phyloP scores from a whole-genome alignment of 1,139 yeast genomes.

The Wickerhamomyces sp. region DNA sequence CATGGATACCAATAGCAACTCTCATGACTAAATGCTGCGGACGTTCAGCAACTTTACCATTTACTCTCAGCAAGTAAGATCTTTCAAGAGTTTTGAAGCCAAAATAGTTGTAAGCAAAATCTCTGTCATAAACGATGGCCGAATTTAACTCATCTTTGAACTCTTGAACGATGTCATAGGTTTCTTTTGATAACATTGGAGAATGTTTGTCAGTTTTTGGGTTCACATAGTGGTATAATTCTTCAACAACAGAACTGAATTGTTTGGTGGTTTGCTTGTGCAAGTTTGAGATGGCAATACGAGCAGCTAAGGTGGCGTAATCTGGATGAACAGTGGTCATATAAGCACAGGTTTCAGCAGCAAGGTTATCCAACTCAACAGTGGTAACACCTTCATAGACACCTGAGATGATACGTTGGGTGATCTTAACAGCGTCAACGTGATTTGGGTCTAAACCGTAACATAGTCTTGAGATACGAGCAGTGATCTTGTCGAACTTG shows the following conservation, averaged over 20 bases:
- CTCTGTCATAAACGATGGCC: slow-evolving; percentile 80
- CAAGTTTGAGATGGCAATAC: slow-evolving; percentile 91
- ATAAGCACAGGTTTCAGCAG: slow-evolving; percentile 97
- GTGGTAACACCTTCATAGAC: slow-evolving; percentile 96
- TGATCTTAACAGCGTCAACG: slow-evolving; percentile 84
- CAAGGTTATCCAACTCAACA: slow-evolving; percentile 87
- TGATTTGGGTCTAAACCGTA: slow-evolving; percentile 80
- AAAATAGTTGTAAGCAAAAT: slow-evolving; percentile 75
- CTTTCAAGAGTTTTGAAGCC: slow-evolving; percentile 87
- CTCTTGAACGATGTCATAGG: slow-evolving; percentile 56
- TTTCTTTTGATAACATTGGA: slow-evolving; percentile 77
- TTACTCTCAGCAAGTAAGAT: slow-evolving; percentile 66
- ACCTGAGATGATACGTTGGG: slow-evolving; percentile 85
- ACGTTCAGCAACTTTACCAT: slow-evolving; percentile 78
- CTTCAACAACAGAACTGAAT: slow-evolving; percentile 72
- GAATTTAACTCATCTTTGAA: slow-evolving; percentile 71
- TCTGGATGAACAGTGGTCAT: slow-evolving; percentile 98
- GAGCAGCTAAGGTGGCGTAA: slow-evolving; percentile 91
- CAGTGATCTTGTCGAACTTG: slow-evolving; percentile 71
- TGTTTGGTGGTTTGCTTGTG: slow-evolving; percentile 94
- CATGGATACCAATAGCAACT: slow-evolving; percentile 86
- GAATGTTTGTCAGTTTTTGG: slow-evolving; percentile 68
- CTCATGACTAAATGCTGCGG: slow-evolving; percentile 91
- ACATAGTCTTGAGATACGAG: slow-evolving; percentile 62
- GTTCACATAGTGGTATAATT: slow-evolving; percentile 63